Conservation (phyloP, 352 stramenopile genomes). For the Globisporangium irregulare region DNA sequence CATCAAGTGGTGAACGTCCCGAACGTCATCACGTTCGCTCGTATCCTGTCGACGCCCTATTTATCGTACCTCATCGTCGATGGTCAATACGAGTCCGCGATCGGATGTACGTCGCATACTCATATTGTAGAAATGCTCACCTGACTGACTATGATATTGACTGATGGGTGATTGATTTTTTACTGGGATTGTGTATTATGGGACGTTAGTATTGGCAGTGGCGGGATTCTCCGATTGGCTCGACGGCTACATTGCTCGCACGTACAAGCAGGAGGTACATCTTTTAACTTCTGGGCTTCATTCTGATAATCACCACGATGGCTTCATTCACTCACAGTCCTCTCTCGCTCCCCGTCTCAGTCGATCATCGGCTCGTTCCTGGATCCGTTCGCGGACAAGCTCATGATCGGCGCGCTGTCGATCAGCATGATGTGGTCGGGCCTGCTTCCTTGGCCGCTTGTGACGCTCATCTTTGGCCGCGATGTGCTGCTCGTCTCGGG, state of each 20-base stretch:
- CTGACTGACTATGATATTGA: not conserved
- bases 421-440: constrained; percentile 71
- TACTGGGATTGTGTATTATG: not conserved
- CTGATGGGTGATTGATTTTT: not conserved
- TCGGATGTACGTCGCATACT: constrained; percentile 44
- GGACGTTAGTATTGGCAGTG: constrained; percentile 53
- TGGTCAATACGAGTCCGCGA: constrained; percentile 59
- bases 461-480: constrained; percentile 67
- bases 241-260: constrained; percentile 77
- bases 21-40: constrained; percentile 76
- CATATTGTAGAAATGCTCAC: not conserved
- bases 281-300: not conserved
- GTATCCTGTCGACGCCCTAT: constrained; percentile 77
- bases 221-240: constrained; percentile 78
- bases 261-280: constrained; percentile 62
- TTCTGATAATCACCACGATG: not conserved
- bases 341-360: constrained; percentile 14
- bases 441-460: constrained; percentile 58
- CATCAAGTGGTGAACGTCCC: constrained; percentile 76
- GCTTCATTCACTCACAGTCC: not conserved
- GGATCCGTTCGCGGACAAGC: constrained; percentile 80
- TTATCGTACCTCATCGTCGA: constrained; percentile 70
- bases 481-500: constrained; percentile 71
- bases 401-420: constrained; percentile 73
- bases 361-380: constrained; percentile 82